Conservation (phyloP, 768 basidiomycete species). For the Leucocoprinus birnbaumii region DNA sequence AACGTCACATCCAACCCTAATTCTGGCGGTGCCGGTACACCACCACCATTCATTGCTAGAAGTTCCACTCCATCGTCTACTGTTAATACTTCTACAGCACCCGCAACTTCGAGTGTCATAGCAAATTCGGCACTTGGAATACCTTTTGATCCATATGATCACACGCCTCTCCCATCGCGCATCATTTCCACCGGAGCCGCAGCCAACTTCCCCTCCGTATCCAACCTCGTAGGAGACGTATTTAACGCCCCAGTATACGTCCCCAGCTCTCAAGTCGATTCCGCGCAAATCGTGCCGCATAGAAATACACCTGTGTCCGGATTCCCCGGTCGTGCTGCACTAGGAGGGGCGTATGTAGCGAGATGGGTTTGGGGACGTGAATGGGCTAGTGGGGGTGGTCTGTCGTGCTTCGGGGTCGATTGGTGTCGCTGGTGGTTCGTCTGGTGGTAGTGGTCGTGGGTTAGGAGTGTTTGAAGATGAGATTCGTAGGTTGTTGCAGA, state of each 20-base stretch:
- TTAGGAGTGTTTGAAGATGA: slow-evolving; percentile 79
- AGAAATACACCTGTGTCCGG: slow-evolving; percentile 71
- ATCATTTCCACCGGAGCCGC: slow-evolving; percentile 76
- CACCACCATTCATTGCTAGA: slow-evolving; percentile 27
- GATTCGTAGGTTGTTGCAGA: slow-evolving; percentile 64
- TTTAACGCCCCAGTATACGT: slow-evolving; percentile 82
- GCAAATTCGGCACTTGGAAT: slow-evolving; percentile 42
- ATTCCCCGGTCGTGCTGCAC: slow-evolving; percentile 64
- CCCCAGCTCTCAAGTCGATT: slow-evolving; percentile 72
- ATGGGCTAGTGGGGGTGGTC: slow-evolving; percentile 23
- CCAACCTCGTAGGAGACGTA: slow-evolving; percentile 76
- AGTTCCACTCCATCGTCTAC: slow-evolving; percentile 16
- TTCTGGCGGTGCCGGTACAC: slow-evolving; percentile 23
- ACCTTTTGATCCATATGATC: slow-evolving; percentile 79
- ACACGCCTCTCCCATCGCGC: slow-evolving; percentile 58
- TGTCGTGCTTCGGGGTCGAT: background rate
- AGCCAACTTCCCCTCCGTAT: slow-evolving; percentile 79
- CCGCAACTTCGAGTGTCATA: slow-evolving; percentile 30
- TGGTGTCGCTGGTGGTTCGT: background rate
- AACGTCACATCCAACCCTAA: background rate
- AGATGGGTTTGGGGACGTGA: slow-evolving; percentile 86
- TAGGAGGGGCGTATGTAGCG: slow-evolving; percentile 78
- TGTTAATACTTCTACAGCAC: background rate
- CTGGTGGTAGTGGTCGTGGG: slow-evolving; percentile 28
- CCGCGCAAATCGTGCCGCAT: slow-evolving; percentile 68